phyloP scores from a whole-genome alignment of 805 yeast genomes.

The Candida boleticola region DNA sequence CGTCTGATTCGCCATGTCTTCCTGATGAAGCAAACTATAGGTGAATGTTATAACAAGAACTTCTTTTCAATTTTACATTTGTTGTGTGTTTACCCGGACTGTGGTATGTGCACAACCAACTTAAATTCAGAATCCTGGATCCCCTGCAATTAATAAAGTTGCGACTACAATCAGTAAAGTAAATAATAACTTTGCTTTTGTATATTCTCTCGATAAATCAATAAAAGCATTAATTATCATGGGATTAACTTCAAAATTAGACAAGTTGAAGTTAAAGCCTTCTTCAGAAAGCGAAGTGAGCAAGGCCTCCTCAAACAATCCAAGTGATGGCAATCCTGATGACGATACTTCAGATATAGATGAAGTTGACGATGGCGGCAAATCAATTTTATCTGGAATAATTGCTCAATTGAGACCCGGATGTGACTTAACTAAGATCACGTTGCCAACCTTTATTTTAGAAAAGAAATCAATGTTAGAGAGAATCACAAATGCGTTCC shows the following conservation, averaged over 20 bases:
- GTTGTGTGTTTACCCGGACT: not conserved
- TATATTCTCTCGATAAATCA: no score
- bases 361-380: constrained; percentile 91
- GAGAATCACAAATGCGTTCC: constrained; percentile 84
- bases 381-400: constrained; percentile 80
- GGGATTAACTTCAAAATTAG: constrained; percentile 29
- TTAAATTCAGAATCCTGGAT: not conserved
- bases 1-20: constrained; percentile 17
- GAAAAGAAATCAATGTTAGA: constrained; percentile 97
- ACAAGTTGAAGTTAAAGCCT: constrained; percentile 18
- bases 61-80: no score
- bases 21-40: no score
- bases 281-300: not conserved
- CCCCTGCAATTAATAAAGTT: no score
- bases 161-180: no score
- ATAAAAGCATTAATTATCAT: no score
- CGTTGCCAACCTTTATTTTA: constrained; percentile 90
- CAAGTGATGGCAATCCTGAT: not conserved
- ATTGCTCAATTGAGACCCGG: constrained; percentile 93
- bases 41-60: no score
- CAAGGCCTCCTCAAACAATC: not conserved
- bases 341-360: constrained; percentile 34
- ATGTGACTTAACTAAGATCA: constrained; percentile 82
- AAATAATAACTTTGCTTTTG: no score
- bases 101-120: no score